Evolutionary conservation across 2,329 filamentous ascomycete genomes (phyloP), one percentile per base, ranked within the genome.

Genomic region (Venturia oleaginea): DNA sequence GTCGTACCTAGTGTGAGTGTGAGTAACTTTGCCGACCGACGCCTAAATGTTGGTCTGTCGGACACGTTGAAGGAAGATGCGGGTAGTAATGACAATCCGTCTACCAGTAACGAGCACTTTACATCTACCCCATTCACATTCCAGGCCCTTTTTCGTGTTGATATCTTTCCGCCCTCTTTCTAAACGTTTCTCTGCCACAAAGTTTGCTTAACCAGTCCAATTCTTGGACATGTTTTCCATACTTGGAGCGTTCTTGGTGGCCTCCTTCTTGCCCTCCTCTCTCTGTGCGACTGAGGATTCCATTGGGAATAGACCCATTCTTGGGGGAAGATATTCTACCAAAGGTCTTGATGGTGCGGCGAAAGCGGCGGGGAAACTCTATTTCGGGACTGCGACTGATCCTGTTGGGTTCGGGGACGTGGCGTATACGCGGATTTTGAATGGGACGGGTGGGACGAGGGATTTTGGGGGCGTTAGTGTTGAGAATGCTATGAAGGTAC

Each of bases 401-500:
- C 46, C 40, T 27, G 6, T n/a, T 19, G 2, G 6, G 4, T 43
- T 63, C 7, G 30, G 34, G 13, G 32, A 62, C 27, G 10, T 4
- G 19, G 22, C 5, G 30, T 65, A 62, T 27, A 57, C 38, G 37
- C 19, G 22, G 10, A 59, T 65, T 17, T 8, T 43, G 15, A 65
- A 59, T 34, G 24, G 40, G 32, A 63, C 54, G 10, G 27, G 24
- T 22, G 24, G 22, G 17, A 63, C 22, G 2, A 27, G 24, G 13
- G 63, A 64, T 24, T 65, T 65, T 42, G 64, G 64, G 6, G 34
- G 55, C 5, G 10, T 65, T 7, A 65, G 63, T 37, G 63, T 62
- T 51, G 61, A n/a, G 27, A 65, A 65, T 32, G 61, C 46, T 22
- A 65, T 65, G 61, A 65, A 65, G 59, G 64, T 64, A 51, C 15